Percentiles rank a stretch among this genome's conserved stretches.
Conservation (phyloP, 176 grass and related monocot genomes). For the Aegilops longissima region DNA sequence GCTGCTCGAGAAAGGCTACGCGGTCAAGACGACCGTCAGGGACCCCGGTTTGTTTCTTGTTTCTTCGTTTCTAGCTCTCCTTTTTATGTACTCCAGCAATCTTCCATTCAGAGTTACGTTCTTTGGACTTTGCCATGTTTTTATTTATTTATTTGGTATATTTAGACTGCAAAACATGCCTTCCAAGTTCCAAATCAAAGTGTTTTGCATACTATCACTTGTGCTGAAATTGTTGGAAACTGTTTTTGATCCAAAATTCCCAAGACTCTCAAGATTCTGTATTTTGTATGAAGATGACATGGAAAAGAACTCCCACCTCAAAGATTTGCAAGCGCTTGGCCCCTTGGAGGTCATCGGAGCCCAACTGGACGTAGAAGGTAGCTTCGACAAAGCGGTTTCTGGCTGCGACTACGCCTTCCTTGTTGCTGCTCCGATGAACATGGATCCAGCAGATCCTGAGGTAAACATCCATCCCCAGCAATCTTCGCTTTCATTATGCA, state of each 20-base stretch:
- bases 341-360: conserved; percentile 6
- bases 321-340: neutral
- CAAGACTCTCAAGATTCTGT: neutral
- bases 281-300: neutral
- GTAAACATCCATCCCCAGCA: neutral
- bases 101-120: too few relatives aligned
- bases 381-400: conserved; percentile 20
- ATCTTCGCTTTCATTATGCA: too few relatives aligned
- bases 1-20: too few relatives aligned
- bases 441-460: conserved; percentile 12
- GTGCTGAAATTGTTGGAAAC: neutral
- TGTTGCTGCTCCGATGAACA: conserved; percentile 35
- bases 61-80: too few relatives aligned
- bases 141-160: too few relatives aligned
- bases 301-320: conserved; percentile 15
- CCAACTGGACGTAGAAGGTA: conserved; percentile 21
- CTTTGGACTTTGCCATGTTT: too few relatives aligned
- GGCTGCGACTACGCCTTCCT: conserved; percentile 37
- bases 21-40: too few relatives aligned
- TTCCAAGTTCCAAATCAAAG: too few relatives aligned
- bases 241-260: neutral
- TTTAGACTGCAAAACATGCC: neutral
- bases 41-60: too few relatives aligned
- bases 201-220: neutral
- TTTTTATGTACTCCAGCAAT: too few relatives aligned